phyloP scores from a whole-genome alignment of 257 asterid genomes.

The Salvia splendens region DNA sequence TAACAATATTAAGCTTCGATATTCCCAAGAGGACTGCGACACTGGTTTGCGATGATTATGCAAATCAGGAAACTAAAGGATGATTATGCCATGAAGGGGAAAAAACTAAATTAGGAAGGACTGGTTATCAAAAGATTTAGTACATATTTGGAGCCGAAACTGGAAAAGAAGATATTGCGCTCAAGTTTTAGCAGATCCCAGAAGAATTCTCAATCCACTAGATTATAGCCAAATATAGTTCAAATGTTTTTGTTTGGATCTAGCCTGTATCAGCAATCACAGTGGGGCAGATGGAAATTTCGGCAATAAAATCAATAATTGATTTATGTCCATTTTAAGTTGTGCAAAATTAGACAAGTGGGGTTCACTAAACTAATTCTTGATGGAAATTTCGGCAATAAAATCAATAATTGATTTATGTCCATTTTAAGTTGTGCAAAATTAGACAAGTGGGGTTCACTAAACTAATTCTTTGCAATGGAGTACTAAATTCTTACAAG shows the following conservation, averaged over 20 bases:
- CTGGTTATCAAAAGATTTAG: background rate
- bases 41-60: too few relatives aligned
- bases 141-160: conserved; percentile 5
- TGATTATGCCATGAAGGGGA: background rate
- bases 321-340: too few relatives aligned
- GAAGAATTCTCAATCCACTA: background rate
- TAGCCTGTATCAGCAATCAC: conserved; percentile 13
- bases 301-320: too few relatives aligned
- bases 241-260: background rate
- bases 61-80: background rate
- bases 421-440: background rate
- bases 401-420: background rate
- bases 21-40: conserved; percentile 65
- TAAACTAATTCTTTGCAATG: background rate
- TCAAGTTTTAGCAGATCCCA: background rate
- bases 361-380: too few relatives aligned
- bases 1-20: conserved; percentile 51
- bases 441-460: conserved; percentile 10
- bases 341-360: too few relatives aligned
- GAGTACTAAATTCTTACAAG: conserved; percentile 2
- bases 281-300: background rate
- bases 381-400: conserved; percentile 4
- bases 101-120: background rate
- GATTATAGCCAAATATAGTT: background rate
- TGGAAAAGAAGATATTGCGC: background rate